A percentile compares a stretch with the other conserved stretches of the same genome.
These are phyloP conservation scores for Leccinum subgranulosum DNA, from an alignment of 768 basidiomycete species.

Conservation along the genomic window DNA sequence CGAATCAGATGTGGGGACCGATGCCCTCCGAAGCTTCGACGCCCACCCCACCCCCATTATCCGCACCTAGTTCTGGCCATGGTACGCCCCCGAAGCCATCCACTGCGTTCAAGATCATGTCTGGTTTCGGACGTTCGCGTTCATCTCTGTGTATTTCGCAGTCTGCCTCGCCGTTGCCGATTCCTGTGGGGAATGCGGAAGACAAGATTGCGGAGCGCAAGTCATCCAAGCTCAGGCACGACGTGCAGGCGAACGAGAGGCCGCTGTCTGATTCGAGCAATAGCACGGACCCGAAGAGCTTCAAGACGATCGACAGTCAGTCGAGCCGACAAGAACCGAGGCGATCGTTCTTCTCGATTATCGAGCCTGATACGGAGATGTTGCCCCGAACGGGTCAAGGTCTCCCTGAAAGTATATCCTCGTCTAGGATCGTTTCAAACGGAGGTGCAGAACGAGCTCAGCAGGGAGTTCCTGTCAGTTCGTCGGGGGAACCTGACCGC, in stretches of 20 bases:
- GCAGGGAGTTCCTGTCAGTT: conserved; percentile 8
- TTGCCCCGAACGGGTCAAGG: too few species aligned
- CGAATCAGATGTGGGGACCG: conserved; percentile 28
- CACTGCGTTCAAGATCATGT: conserved; percentile 62
- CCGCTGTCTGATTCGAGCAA: conserved; percentile 60
- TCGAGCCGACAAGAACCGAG: conserved; percentile 38
- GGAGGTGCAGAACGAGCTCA: conserved; percentile 6
- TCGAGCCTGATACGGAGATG: conserved; percentile 27
- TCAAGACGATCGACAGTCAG: conserved; percentile 50
- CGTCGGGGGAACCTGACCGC: conserved; percentile 15
- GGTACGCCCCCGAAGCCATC: conserved; percentile 40
- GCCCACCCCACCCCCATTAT: conserved; percentile 39
- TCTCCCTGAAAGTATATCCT: conserved; percentile 19
- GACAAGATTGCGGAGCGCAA: conserved; percentile 28
- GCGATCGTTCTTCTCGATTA: conserved; percentile 34
- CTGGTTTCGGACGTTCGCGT: conserved; percentile 61
- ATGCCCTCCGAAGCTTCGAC: conserved; percentile 59
- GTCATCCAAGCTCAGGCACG: conserved; percentile 37
- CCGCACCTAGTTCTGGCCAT: conserved; percentile 23
- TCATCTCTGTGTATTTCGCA: conserved; percentile 43
- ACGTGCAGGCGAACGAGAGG: conserved; percentile 39
- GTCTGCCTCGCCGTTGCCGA: conserved; percentile 30
- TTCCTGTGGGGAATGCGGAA: conserved; percentile 21
- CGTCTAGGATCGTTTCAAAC: conserved; percentile 14
- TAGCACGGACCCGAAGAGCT: conserved; percentile 55